Conservation (phyloP, 176 grass and related monocot species). For the Oryza brachyantha region DNA sequence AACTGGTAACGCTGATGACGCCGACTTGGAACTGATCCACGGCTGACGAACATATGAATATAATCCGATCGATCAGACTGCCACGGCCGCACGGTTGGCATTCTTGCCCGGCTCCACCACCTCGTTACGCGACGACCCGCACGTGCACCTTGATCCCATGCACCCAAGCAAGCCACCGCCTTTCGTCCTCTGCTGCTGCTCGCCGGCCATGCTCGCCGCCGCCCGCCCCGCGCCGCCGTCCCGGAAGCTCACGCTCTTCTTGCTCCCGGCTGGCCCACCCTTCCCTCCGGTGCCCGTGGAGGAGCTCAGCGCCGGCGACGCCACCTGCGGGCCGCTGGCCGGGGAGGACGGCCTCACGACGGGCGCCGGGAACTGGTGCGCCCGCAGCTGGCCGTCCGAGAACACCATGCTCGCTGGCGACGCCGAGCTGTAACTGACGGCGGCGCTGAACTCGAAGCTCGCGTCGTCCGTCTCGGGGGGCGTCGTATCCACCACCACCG, state of each 20-base stretch:
- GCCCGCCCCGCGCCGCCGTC: background rate
- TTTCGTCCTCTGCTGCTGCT: slow-evolving; percentile 16
- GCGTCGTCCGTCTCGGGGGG: background rate
- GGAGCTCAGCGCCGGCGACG: slow-evolving; percentile 14
- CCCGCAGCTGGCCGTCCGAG: slow-evolving; percentile 50
- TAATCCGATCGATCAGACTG: slow-evolving; percentile 3
- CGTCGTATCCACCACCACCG: background rate
- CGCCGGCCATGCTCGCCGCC: background rate
- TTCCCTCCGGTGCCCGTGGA: background rate
- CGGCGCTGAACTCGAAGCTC: slow-evolving; percentile 50
- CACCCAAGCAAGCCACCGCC: slow-evolving; percentile 49
- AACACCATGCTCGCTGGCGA: slow-evolving; percentile 54
- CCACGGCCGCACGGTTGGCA: slow-evolving; percentile 15
- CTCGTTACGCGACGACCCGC: slow-evolving; percentile 9
- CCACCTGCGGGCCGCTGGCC: background rate
- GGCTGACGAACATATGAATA: too few species aligned
- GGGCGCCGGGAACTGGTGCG: slow-evolving; percentile 46
- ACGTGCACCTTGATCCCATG: slow-evolving; percentile 24
- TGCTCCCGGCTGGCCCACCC: background rate
- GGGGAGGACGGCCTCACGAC: slow-evolving; percentile 12
- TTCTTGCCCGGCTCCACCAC: slow-evolving; percentile 34
- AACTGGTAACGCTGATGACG: too few species aligned
- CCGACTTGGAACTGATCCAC: too few species aligned
- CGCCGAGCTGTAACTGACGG: slow-evolving; percentile 24
- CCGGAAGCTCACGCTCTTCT: slow-evolving; percentile 45